phyloP scores from a whole-genome alignment of 768 basidiomycete species.

The Rhodocollybia butyracea region DNA sequence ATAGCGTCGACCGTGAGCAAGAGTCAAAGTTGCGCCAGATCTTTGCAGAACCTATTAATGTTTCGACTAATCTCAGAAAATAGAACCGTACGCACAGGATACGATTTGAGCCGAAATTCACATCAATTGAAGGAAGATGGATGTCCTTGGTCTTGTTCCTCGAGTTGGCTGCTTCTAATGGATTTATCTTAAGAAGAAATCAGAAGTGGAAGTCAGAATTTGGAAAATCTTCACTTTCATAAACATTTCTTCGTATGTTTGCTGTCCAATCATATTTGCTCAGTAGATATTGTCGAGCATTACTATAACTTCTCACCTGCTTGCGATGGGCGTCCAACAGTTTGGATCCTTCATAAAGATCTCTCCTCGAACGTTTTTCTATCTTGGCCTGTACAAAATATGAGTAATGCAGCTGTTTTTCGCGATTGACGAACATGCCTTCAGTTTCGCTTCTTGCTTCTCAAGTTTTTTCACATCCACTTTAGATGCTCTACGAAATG shows the following conservation, averaged over 20 bases:
- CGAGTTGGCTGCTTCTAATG: conserved; percentile 72
- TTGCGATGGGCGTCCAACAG: conserved; percentile 89
- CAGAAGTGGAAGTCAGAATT: neutral
- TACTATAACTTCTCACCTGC: conserved; percentile 47
- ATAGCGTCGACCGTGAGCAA: conserved; percentile 87
- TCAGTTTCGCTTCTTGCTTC: conserved; percentile 95
- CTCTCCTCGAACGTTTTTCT: conserved; percentile 87
- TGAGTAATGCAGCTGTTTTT: neutral
- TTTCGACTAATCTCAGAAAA: neutral
- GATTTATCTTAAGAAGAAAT: conserved; percentile 66
- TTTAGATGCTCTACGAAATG: conserved; percentile 65
- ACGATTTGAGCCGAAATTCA: conserved; percentile 92
- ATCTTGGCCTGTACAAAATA: conserved; percentile 73
- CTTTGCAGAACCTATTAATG: conserved; percentile 31
- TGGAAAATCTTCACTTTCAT: conserved; percentile 67
- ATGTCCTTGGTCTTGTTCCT: conserved; percentile 99
- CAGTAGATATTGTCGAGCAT: neutral
- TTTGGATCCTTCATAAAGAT: conserved; percentile 96
- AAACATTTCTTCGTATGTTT: conserved; percentile 98
- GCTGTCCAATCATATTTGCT: conserved; percentile 41
- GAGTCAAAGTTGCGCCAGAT: conserved; percentile 80
- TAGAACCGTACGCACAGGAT: conserved; percentile 58
- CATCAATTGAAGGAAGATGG: conserved; percentile 91
- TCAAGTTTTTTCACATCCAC: conserved; percentile 96
- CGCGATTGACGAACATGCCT: conserved; percentile 38